Evolutionary conservation across 2,329 filamentous ascomycete genomes (phyloP).

Genomic region (Fusarium circinatum): DNA sequence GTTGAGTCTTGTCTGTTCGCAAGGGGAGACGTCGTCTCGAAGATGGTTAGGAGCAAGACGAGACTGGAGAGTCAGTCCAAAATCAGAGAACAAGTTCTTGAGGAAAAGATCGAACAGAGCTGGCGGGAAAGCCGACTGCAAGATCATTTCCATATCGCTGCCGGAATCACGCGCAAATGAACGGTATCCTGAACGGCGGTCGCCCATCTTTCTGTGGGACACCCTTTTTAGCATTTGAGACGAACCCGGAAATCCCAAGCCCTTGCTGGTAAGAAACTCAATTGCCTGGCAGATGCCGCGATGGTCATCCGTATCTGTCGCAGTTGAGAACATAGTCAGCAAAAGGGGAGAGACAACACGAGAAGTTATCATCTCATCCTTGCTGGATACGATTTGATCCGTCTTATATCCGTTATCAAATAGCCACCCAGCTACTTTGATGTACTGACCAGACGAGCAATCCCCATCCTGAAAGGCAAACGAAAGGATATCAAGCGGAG

Average conservation of each 20-base stretch:
- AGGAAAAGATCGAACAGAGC: not conserved
- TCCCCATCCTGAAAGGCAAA: fast-evolving
- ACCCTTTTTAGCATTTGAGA: not conserved
- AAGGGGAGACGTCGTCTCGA: too few species aligned
- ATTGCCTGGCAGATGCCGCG: not conserved
- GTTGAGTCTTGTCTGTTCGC: fast-evolving
- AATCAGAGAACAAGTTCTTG: not conserved
- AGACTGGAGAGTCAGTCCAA: not conserved
- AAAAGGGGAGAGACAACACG: not conserved
- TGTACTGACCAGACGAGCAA: not conserved
- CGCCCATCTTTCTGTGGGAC: not conserved
- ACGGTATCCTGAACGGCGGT: not conserved
- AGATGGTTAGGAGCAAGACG: not conserved
- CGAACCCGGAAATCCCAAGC: not conserved
- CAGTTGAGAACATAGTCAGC: not conserved
- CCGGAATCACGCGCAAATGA: not conserved
- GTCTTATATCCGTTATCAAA: not conserved
- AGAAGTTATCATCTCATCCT: not conserved
- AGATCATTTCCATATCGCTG: not conserved
- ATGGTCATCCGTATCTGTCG: not conserved
- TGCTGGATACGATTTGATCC: too few species aligned
- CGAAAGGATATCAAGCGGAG: not conserved
- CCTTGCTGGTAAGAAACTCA: not conserved
- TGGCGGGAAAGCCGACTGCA: not conserved
- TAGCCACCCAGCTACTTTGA: not conserved